phyloP scores from a whole-genome alignment of 805 yeast species.

The Limtongia smithiae region DNA sequence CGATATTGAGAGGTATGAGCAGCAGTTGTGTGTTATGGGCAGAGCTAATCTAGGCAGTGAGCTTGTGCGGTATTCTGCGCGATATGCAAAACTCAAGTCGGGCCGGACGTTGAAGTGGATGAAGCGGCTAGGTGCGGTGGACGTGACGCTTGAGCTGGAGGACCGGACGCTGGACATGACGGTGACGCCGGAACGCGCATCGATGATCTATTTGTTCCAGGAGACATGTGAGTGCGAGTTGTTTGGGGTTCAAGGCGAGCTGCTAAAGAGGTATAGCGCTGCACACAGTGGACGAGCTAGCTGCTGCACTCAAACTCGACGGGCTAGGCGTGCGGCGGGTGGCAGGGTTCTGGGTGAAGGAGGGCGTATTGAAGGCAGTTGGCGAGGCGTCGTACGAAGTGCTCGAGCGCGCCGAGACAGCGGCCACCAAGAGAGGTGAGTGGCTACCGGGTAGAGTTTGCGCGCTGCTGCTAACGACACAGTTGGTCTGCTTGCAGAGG shows the following conservation, averaged over 20 bases:
- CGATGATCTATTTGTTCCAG: slow-evolving; percentile 53
- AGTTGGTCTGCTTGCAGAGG: slow-evolving; percentile 10
- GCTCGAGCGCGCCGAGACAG: slow-evolving; percentile 40
- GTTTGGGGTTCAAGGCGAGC: not conserved
- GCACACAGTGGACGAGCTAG: slow-evolving; percentile 38
- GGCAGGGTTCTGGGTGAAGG: slow-evolving; percentile 60
- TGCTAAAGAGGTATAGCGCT: slow-evolving; percentile 4
- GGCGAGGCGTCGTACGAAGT: slow-evolving; percentile 41
- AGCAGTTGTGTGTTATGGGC: not conserved
- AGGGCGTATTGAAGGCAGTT: slow-evolving; percentile 50
- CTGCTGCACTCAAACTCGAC: slow-evolving; percentile 43
- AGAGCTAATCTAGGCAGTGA: no score
- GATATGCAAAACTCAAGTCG: slow-evolving; percentile 46
- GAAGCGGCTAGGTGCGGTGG: slow-evolving; percentile 60
- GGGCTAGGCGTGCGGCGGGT: slow-evolving; percentile 41
- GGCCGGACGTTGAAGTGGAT: slow-evolving; percentile 60
- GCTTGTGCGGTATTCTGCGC: slow-evolving; percentile 45
- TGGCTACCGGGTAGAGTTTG: not conserved
- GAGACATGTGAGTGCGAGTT: slow-evolving; percentile 12
- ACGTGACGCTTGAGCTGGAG: slow-evolving; percentile 54
- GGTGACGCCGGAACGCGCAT: slow-evolving; percentile 69
- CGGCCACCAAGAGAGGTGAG: slow-evolving; percentile 8
- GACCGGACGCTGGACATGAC: slow-evolving; percentile 44
- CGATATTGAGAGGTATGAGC: slow-evolving; percentile 37
- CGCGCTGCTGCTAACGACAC: not conserved